These are phyloP conservation scores for Saccharomycopsis capsularis DNA, from an alignment of 805 yeast genomes.

Conservation along the genomic window DNA sequence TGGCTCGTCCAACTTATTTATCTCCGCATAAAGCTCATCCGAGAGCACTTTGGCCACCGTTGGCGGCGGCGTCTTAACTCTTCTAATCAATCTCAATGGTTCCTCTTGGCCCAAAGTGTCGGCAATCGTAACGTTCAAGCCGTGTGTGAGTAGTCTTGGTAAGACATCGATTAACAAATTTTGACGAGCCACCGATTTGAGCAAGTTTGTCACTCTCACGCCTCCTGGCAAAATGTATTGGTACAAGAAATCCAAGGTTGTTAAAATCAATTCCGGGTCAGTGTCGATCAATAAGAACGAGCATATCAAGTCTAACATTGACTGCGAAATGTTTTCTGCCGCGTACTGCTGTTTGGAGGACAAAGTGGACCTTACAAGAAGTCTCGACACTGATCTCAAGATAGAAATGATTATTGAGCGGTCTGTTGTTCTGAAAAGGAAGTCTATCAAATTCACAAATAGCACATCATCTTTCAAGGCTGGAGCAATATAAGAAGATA, in stretches of 20 bases:
- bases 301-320: constrained; percentile 46
- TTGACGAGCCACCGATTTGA: constrained; percentile 41
- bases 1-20: constrained; percentile 72
- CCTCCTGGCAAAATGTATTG: constrained; percentile 66
- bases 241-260: constrained; percentile 75
- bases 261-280: constrained; percentile 63
- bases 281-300: constrained; percentile 54
- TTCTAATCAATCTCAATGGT: constrained; percentile 39
- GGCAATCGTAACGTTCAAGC: constrained; percentile 32
- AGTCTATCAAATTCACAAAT: constrained; percentile 46
- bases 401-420: constrained; percentile 62
- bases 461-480: constrained; percentile 63
- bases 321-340: constrained; percentile 40
- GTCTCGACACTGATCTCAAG: constrained; percentile 70
- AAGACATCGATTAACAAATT: constrained; percentile 50
- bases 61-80: constrained; percentile 62
- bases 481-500: constrained; percentile 76
- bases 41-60: constrained; percentile 56
- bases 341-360: constrained; percentile 39
- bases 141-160: constrained; percentile 53
- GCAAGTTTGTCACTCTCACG: constrained; percentile 46
- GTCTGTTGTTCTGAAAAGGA: constrained; percentile 52
- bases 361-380: constrained; percentile 53
- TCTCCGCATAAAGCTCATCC: constrained; percentile 46
- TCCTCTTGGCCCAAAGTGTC: constrained; percentile 32